Percentiles rank a stretch among this genome's conserved stretches.
Conservation (phyloP, 805 yeast genomes). For the Kodamaea leandrae region DNA sequence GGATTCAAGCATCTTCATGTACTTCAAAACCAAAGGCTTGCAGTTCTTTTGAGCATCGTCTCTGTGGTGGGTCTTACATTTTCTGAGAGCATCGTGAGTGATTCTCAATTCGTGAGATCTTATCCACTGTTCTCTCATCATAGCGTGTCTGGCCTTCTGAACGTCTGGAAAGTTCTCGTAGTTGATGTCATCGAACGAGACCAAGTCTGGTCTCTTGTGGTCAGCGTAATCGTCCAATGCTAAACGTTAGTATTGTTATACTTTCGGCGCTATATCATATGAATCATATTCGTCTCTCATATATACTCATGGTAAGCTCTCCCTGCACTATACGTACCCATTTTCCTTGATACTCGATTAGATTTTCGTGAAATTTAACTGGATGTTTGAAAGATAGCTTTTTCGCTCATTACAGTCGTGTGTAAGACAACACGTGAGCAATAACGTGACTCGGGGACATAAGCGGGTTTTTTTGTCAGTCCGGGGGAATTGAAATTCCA, state of each 20-base stretch:
- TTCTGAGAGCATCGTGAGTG: slow-evolving; percentile 70
- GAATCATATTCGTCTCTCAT: too few species aligned
- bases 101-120: slow-evolving; percentile 64
- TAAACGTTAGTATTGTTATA: slow-evolving; percentile 15
- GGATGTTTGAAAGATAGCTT: slow-evolving; percentile 4
- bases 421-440: not conserved
- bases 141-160: slow-evolving; percentile 70
- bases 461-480: not conserved
- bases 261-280: too few species aligned
- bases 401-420: not conserved
- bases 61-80: slow-evolving; percentile 64
- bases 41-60: slow-evolving; percentile 64
- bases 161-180: slow-evolving; percentile 63
- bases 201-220: slow-evolving; percentile 62
- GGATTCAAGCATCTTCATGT: slow-evolving; percentile 71
- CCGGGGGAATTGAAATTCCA: not conserved
- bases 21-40: slow-evolving; percentile 72
- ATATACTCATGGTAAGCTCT: too few species aligned
- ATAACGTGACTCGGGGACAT: not conserved
- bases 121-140: slow-evolving; percentile 78
- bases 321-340: slow-evolving; percentile 8
- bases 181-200: slow-evolving; percentile 80
- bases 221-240: slow-evolving; percentile 34
- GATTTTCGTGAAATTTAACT: slow-evolving; percentile 11
- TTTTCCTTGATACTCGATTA: slow-evolving; percentile 4